Conservation (phyloP, 2,329 filamentous ascomycete genomes). For the Fusarium sp. region DNA sequence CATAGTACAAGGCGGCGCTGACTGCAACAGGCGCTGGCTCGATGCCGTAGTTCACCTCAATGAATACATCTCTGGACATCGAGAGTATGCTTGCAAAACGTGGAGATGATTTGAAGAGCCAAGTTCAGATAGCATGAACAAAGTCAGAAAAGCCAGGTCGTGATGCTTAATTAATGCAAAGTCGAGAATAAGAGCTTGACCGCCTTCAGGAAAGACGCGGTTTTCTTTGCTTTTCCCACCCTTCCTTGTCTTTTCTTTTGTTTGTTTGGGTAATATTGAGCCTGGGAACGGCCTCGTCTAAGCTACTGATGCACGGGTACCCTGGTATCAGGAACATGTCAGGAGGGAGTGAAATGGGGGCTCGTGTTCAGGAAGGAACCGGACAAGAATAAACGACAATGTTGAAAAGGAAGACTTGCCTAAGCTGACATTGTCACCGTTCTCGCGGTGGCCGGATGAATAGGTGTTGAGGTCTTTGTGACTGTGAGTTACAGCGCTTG, state of each 20-base stretch:
- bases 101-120: too few relatives aligned
- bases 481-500: background rate
- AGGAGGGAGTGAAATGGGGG: background rate
- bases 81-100: too few relatives aligned
- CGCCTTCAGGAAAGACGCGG: background rate
- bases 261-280: background rate
- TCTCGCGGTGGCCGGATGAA: background rate
- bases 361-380: background rate
- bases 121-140: background rate
- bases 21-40: too few relatives aligned
- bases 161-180: background rate
- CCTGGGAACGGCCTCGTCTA: slow-evolving; percentile 3
- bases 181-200: background rate
- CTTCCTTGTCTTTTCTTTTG: background rate
- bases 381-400: background rate
- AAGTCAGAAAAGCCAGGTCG: too few relatives aligned
- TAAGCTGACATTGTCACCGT: too few relatives aligned
- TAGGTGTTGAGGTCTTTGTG: background rate
- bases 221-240: too few relatives aligned
- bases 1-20: too few relatives aligned
- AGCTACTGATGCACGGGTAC: slow-evolving; percentile 16
- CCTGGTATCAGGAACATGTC: slow-evolving; percentile 18
- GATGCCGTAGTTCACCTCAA: too few relatives aligned
- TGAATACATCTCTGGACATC: too few relatives aligned
- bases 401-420: background rate